Conservation (phyloP, 2,329 filamentous ascomycete genomes). For the Aspergillus transmontanensis region DNA sequence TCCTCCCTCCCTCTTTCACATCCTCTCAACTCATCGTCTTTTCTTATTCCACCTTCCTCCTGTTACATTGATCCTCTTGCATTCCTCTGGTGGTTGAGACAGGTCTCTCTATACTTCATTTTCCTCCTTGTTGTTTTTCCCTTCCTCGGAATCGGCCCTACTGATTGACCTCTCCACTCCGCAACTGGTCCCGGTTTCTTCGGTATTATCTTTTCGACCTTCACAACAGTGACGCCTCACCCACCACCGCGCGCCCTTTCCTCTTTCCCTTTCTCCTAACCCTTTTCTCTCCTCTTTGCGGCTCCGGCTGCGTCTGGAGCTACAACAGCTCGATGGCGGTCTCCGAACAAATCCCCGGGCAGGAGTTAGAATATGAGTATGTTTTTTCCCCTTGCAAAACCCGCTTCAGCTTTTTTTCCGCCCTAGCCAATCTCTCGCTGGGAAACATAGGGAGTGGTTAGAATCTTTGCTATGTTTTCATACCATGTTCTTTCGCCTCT, state of each 20-base stretch:
- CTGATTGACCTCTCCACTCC: slow-evolving; percentile 15
- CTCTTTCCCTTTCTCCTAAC: background rate
- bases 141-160: slow-evolving; percentile 8
- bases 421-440: background rate
- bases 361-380: slow-evolving; percentile 48
- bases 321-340: slow-evolving; percentile 44
- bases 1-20: slow-evolving; percentile 1
- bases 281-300: slow-evolving; percentile 16
- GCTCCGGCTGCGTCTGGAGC: slow-evolving; percentile 39
- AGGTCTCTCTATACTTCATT: slow-evolving; percentile 6
- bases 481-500: background rate
- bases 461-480: background rate
- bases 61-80: background rate
- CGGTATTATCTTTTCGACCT: slow-evolving; percentile 5
- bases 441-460: background rate
- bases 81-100: slow-evolving; percentile 4
- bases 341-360: slow-evolving; percentile 43
- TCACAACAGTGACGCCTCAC: slow-evolving; percentile 12
- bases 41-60: background rate
- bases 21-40: background rate
- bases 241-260: slow-evolving; percentile 7
- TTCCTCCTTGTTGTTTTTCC: background rate
- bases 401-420: slow-evolving; percentile 5
- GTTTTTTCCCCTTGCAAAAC: slow-evolving; percentile 20
- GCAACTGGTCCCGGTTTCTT: slow-evolving; percentile 19